A percentile compares a stretch with the other conserved stretches of the same genome.
phyloP scores from a whole-genome alignment of 139 green algal species.

The Picochlorum sp. region DNA sequence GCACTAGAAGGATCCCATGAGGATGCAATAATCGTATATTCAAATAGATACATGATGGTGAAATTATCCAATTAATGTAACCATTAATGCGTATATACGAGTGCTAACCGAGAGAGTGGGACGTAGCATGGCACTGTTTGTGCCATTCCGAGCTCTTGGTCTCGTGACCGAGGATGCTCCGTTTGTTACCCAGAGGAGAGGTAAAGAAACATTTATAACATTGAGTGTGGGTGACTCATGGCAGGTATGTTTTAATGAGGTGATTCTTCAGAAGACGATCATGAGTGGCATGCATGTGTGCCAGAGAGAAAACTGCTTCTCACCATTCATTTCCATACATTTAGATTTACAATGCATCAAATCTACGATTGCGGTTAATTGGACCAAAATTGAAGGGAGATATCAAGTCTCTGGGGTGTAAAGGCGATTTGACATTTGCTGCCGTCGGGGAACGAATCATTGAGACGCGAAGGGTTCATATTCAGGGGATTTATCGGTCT shows the following conservation, averaged over 20 bases:
- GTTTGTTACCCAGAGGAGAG: slow-evolving; percentile 67
- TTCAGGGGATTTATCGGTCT: slow-evolving; percentile 38
- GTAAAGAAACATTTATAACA: slow-evolving; percentile 72
- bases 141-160: slow-evolving; percentile 61
- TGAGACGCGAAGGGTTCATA: slow-evolving; percentile 56
- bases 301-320: not conserved
- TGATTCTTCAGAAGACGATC: not conserved
- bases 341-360: slow-evolving; percentile 82
- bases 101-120: not conserved
- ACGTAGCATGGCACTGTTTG: slow-evolving; percentile 7
- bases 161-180: slow-evolving; percentile 83
- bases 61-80: not conserved
- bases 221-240: slow-evolving; percentile 85
- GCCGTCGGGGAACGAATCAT: slow-evolving; percentile 59
- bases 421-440: slow-evolving; percentile 80
- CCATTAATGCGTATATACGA: not conserved
- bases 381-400: slow-evolving; percentile 66
- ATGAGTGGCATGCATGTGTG: not conserved
- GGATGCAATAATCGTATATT: no score
- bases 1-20: no score
- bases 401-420: slow-evolving; percentile 62
- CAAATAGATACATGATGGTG: no score
- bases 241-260: slow-evolving; percentile 58
- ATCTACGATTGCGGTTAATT: slow-evolving; percentile 68
- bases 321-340: not conserved